These are phyloP conservation scores for Nannizzia gypsea DNA, from an alignment of 2,329 filamentous ascomycete genomes.

Conservation along the genomic window DNA sequence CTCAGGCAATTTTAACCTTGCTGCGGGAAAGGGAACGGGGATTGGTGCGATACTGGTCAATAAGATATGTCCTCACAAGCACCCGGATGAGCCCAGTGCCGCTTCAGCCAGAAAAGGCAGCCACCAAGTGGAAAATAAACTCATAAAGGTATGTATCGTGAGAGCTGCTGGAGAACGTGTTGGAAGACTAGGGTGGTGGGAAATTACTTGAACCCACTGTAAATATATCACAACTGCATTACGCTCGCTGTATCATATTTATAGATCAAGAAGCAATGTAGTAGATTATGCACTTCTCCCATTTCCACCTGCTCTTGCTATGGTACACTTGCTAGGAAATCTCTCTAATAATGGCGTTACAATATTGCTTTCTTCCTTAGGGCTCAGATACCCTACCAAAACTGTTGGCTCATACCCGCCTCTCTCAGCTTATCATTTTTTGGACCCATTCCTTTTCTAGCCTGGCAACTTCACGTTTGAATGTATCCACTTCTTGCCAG, in stretches of 20 bases:
- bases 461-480: constrained; percentile 77
- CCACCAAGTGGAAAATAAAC: constrained; percentile 10
- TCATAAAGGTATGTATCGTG: constrained; percentile 54
- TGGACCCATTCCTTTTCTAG: constrained; percentile 83
- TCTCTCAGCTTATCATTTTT: constrained; percentile 46
- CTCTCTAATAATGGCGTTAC: background rate
- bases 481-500: constrained; percentile 83
- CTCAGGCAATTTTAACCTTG: constrained; percentile 69
- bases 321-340: constrained; percentile 1
- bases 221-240: background rate
- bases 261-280: background rate
- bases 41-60: constrained; percentile 58
- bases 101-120: background rate
- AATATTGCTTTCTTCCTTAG: background rate
- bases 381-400: background rate
- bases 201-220: constrained; percentile 41
- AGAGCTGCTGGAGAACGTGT: constrained; percentile 67
- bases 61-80: constrained; percentile 36
- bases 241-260: background rate
- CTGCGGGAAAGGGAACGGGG: constrained; percentile 61
- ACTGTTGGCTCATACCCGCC: background rate
- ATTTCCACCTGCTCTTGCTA: background rate
- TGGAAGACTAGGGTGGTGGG: constrained; percentile 71
- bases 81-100: background rate
- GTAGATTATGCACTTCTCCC: background rate